Evolutionary conservation across 179 eudicot species (phyloP).

Genomic region (Sideroxylon spinosum): DNA sequence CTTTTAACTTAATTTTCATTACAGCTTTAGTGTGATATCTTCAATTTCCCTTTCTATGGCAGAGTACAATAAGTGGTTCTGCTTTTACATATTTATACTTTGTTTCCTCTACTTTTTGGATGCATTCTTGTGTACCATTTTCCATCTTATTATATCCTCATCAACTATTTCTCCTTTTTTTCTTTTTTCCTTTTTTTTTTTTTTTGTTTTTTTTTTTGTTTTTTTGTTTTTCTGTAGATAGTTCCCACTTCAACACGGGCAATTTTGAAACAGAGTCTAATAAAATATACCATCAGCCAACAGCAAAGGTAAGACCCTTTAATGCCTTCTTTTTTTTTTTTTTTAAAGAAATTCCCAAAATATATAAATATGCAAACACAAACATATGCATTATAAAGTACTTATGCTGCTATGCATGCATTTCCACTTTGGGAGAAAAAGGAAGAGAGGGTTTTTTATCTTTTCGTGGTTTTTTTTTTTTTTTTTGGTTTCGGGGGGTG

Average conservation of each 20-base stretch:
- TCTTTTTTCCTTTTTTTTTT: not conserved
- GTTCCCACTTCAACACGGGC: slow-evolving; percentile 38
- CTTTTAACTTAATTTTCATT: slow-evolving; percentile 1
- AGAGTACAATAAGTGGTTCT: not conserved
- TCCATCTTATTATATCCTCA: too few relatives aligned
- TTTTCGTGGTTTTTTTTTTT: too few relatives aligned
- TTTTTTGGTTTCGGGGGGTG: too few relatives aligned
- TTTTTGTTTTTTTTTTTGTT: not conserved
- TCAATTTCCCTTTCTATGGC: not conserved
- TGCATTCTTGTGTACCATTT: too few relatives aligned
- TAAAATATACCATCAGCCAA: slow-evolving; percentile 35
- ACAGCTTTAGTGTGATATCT: not conserved
- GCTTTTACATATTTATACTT: not conserved
- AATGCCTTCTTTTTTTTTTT: not conserved
- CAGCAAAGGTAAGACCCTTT: slow-evolving; percentile 38
- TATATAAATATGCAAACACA: not conserved
- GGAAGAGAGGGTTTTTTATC: too few relatives aligned
- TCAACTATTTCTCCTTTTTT: too few relatives aligned
- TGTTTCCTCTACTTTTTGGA: too few relatives aligned
- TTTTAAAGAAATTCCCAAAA: not conserved
- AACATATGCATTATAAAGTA: not conserved
- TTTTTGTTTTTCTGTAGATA: slow-evolving; percentile 39
- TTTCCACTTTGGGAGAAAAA: too few relatives aligned
- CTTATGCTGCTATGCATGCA: not conserved
- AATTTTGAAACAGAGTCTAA: slow-evolving; percentile 33